Percentiles rank a stretch among this genome's conserved stretches.
Conservation (phyloP, 768 basidiomycete species). For the Lentinula aciculospora region DNA sequence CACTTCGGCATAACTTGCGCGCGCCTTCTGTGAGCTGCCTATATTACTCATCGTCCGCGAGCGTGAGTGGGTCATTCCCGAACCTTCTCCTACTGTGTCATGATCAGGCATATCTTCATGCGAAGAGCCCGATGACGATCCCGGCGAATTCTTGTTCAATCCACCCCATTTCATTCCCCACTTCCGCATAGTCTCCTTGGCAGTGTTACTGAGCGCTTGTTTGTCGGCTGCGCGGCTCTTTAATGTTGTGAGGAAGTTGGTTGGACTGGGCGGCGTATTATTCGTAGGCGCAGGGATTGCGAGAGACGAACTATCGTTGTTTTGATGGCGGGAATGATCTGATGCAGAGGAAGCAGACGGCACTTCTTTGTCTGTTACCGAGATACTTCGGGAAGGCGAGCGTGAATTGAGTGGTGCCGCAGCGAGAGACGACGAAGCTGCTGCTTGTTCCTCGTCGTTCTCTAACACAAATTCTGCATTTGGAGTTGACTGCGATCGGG, state of each 20-base stretch:
- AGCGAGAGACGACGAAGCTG: neutral
- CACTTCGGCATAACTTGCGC: constrained; percentile 68
- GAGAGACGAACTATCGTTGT: constrained; percentile 22
- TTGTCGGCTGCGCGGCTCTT: constrained; percentile 79
- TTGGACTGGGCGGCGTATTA: constrained; percentile 38
- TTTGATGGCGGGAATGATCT: constrained; percentile 6
- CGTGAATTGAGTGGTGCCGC: constrained; percentile 24
- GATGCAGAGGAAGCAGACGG: neutral
- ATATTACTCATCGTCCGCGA: constrained; percentile 25
- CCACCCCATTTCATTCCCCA: constrained; percentile 84
- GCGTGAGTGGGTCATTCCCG: constrained; percentile 15
- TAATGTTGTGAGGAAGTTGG: constrained; percentile 72
- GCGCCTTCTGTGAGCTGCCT: constrained; percentile 30
- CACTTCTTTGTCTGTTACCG: constrained; percentile 24
- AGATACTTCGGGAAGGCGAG: constrained; percentile 42
- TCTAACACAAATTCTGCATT: constrained; percentile 8
- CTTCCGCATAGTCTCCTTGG: constrained; percentile 87
- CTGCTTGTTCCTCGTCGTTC: neutral
- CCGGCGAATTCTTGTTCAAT: constrained; percentile 46
- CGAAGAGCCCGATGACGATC: constrained; percentile 13
- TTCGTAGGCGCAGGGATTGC: constrained; percentile 16
- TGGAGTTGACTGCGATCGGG: constrained; percentile 29
- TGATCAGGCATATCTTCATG: constrained; percentile 38
- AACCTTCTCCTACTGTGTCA: constrained; percentile 24
- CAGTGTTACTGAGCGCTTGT: constrained; percentile 77